Conservation (phyloP, 2,329 filamentous ascomycete species). For the Penicillium sclerotigenum region DNA sequence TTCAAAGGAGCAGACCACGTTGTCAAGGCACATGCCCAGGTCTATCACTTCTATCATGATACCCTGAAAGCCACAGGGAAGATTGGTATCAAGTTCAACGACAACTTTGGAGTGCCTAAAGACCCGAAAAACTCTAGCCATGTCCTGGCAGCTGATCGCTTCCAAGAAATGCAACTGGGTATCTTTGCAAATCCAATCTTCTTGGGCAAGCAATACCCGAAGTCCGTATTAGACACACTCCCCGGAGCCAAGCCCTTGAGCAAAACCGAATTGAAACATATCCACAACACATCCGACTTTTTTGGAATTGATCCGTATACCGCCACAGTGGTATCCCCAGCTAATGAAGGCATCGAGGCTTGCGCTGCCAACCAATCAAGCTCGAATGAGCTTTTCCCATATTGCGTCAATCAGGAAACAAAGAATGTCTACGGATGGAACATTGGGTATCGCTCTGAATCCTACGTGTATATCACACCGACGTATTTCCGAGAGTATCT, state of each 20-base stretch:
- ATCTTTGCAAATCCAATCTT: conserved; percentile 47
- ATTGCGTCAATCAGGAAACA: conserved; percentile 52
- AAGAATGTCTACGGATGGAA: conserved; percentile 54
- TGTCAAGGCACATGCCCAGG: conserved; percentile 41
- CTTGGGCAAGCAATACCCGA: conserved; percentile 46
- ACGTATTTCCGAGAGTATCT: conserved; percentile 48
- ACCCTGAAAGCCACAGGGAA: conserved; percentile 44
- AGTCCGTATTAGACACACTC: conserved; percentile 44
- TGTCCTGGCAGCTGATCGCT: conserved; percentile 30
- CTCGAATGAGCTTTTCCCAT: conserved; percentile 48
- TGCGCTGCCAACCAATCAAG: conserved; percentile 47
- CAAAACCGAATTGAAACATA: conserved; percentile 48
- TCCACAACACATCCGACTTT: conserved; percentile 54
- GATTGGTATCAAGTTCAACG: conserved; percentile 44
- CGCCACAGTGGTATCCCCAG: conserved; percentile 52
- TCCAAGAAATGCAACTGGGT: conserved; percentile 37
- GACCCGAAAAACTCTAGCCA: conserved; percentile 32
- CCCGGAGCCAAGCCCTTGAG: conserved; percentile 47
- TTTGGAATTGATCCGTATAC: conserved; percentile 60
- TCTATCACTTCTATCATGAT: conserved; percentile 43
- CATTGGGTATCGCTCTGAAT: conserved; percentile 56
- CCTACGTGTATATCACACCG: conserved; percentile 59
- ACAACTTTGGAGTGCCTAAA: conserved; percentile 52
- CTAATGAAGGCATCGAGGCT: conserved; percentile 45
- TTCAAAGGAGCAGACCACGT: conserved; percentile 53